Evolutionary conservation across 2,329 filamentous ascomycete species (phyloP), one percentile per base, ranked within the genome.

Genomic region (Microsporum ferrugineum): DNA sequence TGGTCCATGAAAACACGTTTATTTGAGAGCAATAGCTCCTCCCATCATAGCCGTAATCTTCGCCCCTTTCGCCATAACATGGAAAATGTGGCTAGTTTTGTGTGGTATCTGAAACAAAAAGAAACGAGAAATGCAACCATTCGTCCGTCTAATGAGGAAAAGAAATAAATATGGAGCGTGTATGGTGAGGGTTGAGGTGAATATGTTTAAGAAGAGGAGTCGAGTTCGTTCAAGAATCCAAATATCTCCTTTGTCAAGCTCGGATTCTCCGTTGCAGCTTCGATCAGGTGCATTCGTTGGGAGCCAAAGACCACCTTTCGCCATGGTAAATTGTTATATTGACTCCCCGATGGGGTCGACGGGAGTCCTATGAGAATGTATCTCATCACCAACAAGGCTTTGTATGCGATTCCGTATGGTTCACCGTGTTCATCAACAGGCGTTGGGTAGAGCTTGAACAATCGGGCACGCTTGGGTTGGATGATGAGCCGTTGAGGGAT

Each of bases 341-440:
- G 65, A 0, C 68, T 65, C 23, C 53, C 60, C 0, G 70, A 67
- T 10, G 66, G 68, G 2, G 33, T 57, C 12, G 29, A 57, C 31
- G 39, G 38, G n/a, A 61, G 33, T 65, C 45, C 60, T 7, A 74
- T 68, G 7, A 76, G 74, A 33, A 80, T 69, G 58, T 80, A 80
- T 47, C 77, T 74, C 65, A 80, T 64, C 2, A 80, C 73, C 53
- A 80, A 67, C 5, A 75, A 71, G 33, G 76, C 75, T 65, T 78
- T 78, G 67, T 78, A 78, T 23, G 78, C 74, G 14, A 78, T 70
- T 8, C 78, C 78, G 57, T 73, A 67, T 2, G 78, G 75, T 39
- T 78, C 74, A 10, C 70, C 71, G 33, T 71, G 69, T 58, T 77
- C 73, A 58, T 78, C 76, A 45, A 72, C 62, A 8, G 75, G 74